phyloP scores from a whole-genome alignment of 768 basidiomycete genomes.

The Mycena kentingensis region DNA sequence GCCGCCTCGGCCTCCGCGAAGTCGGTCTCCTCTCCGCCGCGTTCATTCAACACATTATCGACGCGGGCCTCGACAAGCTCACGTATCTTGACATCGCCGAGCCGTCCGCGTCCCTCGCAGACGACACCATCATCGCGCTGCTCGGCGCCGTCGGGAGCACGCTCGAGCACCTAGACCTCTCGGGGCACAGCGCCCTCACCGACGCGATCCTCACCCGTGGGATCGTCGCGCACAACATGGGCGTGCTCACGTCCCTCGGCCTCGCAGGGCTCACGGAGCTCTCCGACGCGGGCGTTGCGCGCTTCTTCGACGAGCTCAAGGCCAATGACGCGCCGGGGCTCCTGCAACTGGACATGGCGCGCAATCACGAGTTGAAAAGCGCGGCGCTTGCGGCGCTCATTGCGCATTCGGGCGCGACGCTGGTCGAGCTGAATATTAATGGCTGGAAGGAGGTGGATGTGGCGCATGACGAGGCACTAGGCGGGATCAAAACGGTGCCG shows the following conservation, averaged over 20 bases:
- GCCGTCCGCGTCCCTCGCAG: constrained; percentile 55
- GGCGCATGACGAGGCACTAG: constrained; percentile 40
- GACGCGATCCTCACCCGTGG: constrained; percentile 64
- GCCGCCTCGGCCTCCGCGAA: constrained; percentile 77
- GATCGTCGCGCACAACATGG: constrained; percentile 51
- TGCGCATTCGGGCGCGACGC: constrained; percentile 58
- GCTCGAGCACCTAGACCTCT: constrained; percentile 68
- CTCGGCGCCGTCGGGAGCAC: constrained; percentile 54
- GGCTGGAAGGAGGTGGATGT: constrained; percentile 68
- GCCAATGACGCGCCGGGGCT: constrained; percentile 47
- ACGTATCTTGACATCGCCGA: constrained; percentile 70
- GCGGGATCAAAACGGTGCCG: no score
- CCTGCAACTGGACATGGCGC: constrained; percentile 56
- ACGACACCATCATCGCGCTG: constrained; percentile 57
- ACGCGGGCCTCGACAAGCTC: constrained; percentile 47
- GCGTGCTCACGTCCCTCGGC: constrained; percentile 50
- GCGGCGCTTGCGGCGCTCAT: constrained; percentile 65
- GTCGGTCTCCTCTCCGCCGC: constrained; percentile 69
- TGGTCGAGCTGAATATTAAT: constrained; percentile 72
- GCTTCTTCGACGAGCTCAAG: constrained; percentile 65
- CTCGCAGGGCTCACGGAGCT: constrained; percentile 61
- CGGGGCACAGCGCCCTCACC: constrained; percentile 63
- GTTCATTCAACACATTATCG: constrained; percentile 59
- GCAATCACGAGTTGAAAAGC: constrained; percentile 56
- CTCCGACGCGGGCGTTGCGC: constrained; percentile 68